Conservation (phyloP, 257 asterid species). For the Echium plantagineum region DNA sequence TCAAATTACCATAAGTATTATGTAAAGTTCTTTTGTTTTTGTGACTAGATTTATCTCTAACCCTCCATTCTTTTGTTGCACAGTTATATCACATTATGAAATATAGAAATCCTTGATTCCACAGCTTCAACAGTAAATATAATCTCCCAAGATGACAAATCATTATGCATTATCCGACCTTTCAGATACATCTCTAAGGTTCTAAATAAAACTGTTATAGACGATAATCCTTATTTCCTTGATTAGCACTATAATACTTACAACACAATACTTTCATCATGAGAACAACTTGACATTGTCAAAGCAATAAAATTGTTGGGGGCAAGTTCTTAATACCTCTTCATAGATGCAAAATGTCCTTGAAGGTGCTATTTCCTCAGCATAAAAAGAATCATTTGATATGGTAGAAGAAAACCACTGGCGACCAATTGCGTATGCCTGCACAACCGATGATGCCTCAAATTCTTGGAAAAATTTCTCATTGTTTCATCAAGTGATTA, state of each 20-base stretch:
- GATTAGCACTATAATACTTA: neutral
- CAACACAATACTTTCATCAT: neutral
- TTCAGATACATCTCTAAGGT: too few species aligned
- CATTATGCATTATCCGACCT: too few species aligned
- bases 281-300: neutral
- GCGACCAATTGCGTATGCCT: slow-evolving; percentile 78
- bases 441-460: neutral
- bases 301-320: slow-evolving; percentile 1
- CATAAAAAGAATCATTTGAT: slow-evolving; percentile 36
- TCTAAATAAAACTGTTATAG: too few species aligned
- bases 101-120: too few species aligned
- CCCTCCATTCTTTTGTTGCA: too few species aligned
- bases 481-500: too few species aligned
- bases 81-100: too few species aligned
- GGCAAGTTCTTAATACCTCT: slow-evolving; percentile 32
- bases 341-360: slow-evolving; percentile 89
- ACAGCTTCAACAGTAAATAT: too few species aligned
- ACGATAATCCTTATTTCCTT: neutral
- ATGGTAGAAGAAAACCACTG: slow-evolving; percentile 74
- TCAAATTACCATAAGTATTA: too few species aligned
- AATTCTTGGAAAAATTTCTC: neutral
- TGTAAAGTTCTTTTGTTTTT: too few species aligned
- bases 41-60: too few species aligned
- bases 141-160: too few species aligned
- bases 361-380: slow-evolving; percentile 58